A percentile compares a stretch with the other conserved stretches of the same genome.
Conservation (phyloP, 2,329 filamentous ascomycete genomes). For the Ophiosphaerella herpotricha region DNA sequence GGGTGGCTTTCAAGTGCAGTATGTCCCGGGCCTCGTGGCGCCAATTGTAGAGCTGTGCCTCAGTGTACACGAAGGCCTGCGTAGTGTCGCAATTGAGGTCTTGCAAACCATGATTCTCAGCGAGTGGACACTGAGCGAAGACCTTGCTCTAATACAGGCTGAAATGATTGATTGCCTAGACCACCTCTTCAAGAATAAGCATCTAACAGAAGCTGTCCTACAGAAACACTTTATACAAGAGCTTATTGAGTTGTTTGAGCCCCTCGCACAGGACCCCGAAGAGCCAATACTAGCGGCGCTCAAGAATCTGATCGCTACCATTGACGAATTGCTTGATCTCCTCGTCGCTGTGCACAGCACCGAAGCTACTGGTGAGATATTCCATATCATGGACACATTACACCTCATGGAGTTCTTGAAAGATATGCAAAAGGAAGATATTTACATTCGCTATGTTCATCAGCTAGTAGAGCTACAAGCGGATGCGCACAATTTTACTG, state of each 20-base stretch:
- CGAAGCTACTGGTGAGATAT: conserved; percentile 73
- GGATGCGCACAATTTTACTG: conserved; percentile 76
- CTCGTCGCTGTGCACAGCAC: conserved; percentile 86
- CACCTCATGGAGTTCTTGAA: conserved; percentile 94
- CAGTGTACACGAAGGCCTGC: conserved; percentile 89
- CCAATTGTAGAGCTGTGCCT: conserved; percentile 93
- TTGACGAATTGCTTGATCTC: conserved; percentile 89
- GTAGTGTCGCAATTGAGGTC: conserved; percentile 88
- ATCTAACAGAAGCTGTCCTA: conserved; percentile 82
- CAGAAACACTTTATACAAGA: conserved; percentile 93
- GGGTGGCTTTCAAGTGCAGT: conserved; percentile 97
- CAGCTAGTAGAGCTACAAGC: conserved; percentile 81
- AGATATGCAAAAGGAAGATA: conserved; percentile 96
- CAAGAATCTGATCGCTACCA: conserved; percentile 77
- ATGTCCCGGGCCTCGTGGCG: conserved; percentile 87
- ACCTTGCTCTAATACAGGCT: conserved; percentile 87
- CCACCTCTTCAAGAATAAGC: conserved; percentile 84
- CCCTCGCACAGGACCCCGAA: conserved; percentile 66
- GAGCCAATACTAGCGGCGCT: conserved; percentile 78
- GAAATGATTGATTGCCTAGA: conserved; percentile 97
- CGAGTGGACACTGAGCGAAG: conserved; percentile 95
- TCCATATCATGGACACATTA: conserved; percentile 83
- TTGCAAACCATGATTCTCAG: conserved; percentile 98
- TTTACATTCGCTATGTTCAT: conserved; percentile 94
- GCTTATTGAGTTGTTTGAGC: conserved; percentile 78